Evolutionary conservation across 192 early-diverging fungal species (phyloP).

Genomic region (Backusella morwellensis): DNA sequence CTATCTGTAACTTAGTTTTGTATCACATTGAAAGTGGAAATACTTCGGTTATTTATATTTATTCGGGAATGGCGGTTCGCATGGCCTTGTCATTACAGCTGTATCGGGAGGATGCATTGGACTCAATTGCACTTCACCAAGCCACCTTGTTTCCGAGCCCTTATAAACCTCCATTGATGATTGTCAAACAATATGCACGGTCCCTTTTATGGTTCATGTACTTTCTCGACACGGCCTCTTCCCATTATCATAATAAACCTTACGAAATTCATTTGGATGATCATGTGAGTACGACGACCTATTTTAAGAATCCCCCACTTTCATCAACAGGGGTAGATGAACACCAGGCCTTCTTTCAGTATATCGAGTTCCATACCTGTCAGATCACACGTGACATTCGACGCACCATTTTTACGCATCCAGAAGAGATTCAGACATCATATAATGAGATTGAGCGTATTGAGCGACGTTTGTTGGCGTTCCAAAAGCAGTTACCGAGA

Average conservation of each 20-base stretch:
- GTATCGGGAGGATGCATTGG: constrained; percentile 23
- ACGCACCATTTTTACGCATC: constrained; percentile 25
- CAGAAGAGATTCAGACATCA: constrained; percentile 15
- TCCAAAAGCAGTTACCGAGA: constrained; percentile 8
- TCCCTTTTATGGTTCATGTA: constrained; percentile 35
- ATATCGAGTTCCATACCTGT: constrained; percentile 25
- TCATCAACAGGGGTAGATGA: constrained; percentile 12
- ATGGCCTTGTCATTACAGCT: constrained; percentile 31
- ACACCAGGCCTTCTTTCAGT: constrained; percentile 26
- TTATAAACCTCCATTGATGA: not conserved
- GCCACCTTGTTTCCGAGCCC: not conserved
- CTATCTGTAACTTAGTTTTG: constrained; percentile 28
- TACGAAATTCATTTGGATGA: constrained; percentile 28
- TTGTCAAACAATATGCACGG: constrained; percentile 17
- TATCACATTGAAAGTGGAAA: constrained; percentile 38
- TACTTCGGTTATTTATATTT: constrained; percentile 31
- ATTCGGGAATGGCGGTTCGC: constrained; percentile 33
- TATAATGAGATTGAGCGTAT: constrained; percentile 27
- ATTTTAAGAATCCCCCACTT: constrained; percentile 10
- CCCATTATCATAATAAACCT: constrained; percentile 34
- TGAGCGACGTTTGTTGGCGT: constrained; percentile 15
- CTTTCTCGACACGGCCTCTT: constrained; percentile 32
- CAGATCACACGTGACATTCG: constrained; percentile 35
- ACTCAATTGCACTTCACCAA: constrained; percentile 9
- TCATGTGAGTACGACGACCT: not conserved